Conservation (phyloP, 306 rosid genomes). For the Cucumis sativus region Cucumber_9930_V3 NC_026659.2:6969501-6970000, state of each 20-base stretch:
- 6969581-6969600: neutral
- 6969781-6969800: slow-evolving; percentile 10
- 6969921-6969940: neutral
- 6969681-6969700: neutral
- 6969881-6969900: neutral
- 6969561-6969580: neutral
- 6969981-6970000: neutral
- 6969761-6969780: neutral
- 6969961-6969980: neutral
- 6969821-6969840: slow-evolving; percentile 60
- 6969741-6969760: neutral
- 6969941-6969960: neutral
- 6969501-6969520: slow-evolving; percentile 24
- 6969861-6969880: slow-evolving; percentile 44
- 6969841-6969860: slow-evolving; percentile 80
- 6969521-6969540: neutral
- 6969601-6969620: neutral
- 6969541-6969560: neutral
- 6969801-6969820: slow-evolving; percentile 85
- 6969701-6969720: neutral
- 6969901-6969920: neutral
- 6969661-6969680: neutral
- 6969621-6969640: neutral
- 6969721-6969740: neutral
- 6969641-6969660: neutral